Base-by-base conservation (phyloP, 1,139 yeast species). In the Blastobotrys malaysiensis region DNA sequence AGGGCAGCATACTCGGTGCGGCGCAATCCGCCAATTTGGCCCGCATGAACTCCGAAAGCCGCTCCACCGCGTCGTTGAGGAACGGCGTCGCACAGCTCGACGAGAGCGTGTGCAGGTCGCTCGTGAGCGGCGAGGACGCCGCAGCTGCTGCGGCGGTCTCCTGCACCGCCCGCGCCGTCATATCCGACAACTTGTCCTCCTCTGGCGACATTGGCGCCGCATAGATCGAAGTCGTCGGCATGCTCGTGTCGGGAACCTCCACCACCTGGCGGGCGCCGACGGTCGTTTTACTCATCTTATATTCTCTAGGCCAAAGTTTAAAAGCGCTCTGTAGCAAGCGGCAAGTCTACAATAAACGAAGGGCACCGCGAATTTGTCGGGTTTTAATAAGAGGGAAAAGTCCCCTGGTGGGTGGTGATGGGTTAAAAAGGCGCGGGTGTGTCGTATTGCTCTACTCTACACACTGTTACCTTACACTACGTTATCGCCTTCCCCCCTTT, bases 1-100 rank as follows among this genome's bases (percentile, higher is more conserved):
- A 79, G 46, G 96, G 96, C 58, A 88, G 84, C 96, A 88, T 67
- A 43, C 64, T 55, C 9, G 61, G 57, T 7, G 63, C 57, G n/a
- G 59, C 53, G 18, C 47, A 24, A 48, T 55, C 60, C 27, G 49
- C 52, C 20, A 60, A 45, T 5, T 55, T 53, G 45, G 51, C 27
- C 16, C 46, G 43, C 55, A 59, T 55, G 14, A 56, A 53, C 22
- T 55, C 48, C 5, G 55, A 49, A 20, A 62, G 53, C 11, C 36
- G 48, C 46, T 46, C 57, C 22, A 61, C 55, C 14, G 65, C 54
- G n/a, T 48, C 52, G 46, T 58, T 55, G 20, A 65, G 58, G 9
- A 52, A 43, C 50, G 55, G 55, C 18, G 50, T 31, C n/a, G 43
- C 31, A 27, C 55, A 55, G 19, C 51, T 27, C n/a, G 18, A 26